Percentiles rank a stretch among this genome's conserved stretches.
These are phyloP conservation scores for Paspalum vaginatum DNA, from an alignment of 176 grass and related monocot species.

Conservation along the genomic window DNA sequence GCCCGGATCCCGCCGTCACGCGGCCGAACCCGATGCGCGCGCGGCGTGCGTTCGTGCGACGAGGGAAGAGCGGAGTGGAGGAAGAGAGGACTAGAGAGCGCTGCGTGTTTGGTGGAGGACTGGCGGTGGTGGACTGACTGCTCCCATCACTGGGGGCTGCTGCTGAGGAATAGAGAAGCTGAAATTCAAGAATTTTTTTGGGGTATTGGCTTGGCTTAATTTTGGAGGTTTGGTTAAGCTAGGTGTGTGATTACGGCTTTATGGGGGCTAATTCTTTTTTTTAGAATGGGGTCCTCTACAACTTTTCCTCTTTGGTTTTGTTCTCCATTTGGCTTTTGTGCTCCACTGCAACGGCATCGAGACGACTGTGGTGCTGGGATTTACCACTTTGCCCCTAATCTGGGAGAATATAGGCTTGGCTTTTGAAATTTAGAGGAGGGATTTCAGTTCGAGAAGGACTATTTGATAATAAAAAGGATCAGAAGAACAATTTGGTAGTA, in stretches of 20 bases:
- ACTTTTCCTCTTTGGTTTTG: not conserved
- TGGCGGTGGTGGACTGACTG: conserved; percentile 28
- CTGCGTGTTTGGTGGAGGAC: conserved; percentile 36
- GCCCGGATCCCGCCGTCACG: conserved; percentile 49
- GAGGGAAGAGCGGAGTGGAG: conserved; percentile 42
- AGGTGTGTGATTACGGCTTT: conserved; percentile 7
- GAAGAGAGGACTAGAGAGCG: conserved; percentile 49
- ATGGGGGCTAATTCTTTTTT: not conserved
- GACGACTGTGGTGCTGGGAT: not conserved
- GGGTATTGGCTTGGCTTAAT: not conserved
- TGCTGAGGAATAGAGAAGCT: conserved; percentile 27
- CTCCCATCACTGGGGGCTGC: conserved; percentile 19
- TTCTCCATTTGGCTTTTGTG: not conserved
- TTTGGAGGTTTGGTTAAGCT: conserved; percentile 8
- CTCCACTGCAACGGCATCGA: conserved; percentile 35
- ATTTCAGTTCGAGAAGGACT: not conserved
- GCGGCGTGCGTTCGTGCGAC: conserved; percentile 18
- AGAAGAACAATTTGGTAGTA: not conserved
- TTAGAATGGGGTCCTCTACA: not conserved
- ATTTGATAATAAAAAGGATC: not conserved
- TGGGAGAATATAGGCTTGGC: not conserved
- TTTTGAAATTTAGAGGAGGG: conserved; percentile 48
- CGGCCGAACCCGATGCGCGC: conserved; percentile 40
- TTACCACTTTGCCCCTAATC: conserved; percentile 17
- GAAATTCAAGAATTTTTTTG: not conserved